Evolutionary conservation across 371 early-diverging fungal species (phyloP), one percentile per base, ranked within the genome.

Genomic region (Circinella umbellata): DNA sequence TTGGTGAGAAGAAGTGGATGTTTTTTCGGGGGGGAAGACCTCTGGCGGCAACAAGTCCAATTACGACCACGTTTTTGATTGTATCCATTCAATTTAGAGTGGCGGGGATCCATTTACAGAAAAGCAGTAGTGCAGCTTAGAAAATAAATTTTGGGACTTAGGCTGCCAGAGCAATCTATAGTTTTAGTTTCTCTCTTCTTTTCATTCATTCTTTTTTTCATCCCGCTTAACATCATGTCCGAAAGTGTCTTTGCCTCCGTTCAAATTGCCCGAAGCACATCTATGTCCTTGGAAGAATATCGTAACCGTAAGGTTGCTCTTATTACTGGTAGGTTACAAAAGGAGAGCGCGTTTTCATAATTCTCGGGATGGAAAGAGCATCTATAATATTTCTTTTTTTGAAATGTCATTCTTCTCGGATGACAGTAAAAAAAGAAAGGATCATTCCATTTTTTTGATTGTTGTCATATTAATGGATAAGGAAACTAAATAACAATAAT

Each of bases 271-370:
- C 38, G 49, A 6, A 67, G 54, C 49, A 63, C 74, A 39, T 67
- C 81, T 48, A 70, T 83, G 68, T 76, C 84, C 61, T 69, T 80
- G 38, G 84, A 78, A 74, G 82, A 86, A 55, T 86, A 83, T 72
- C 76, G 81, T 63, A 73, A 75, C 10, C 84, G 89, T 54, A 89
- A 88, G 76, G 88, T 88, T 53, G 89, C 89, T 57, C 82, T 89
- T 60, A 79, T 89, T 65, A 87, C 89, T 20, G 88, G 86, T 86
- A 81, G 55, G 55, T 53, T 6, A 13, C 18, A 20, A 1, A 39
- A 27, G 15, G n/a, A 35, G n/a, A 15, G 13, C 27, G 36, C 42
- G 64, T 34, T 20, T 63, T 18, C 48, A 27, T 27, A 15, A 17
- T 54, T 18, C 9, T 13, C 49, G 64, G 51, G 13, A 48, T 11